phyloP scores from a whole-genome alignment of 441 rosid species.

The Eutrema salsugineum region DNA sequence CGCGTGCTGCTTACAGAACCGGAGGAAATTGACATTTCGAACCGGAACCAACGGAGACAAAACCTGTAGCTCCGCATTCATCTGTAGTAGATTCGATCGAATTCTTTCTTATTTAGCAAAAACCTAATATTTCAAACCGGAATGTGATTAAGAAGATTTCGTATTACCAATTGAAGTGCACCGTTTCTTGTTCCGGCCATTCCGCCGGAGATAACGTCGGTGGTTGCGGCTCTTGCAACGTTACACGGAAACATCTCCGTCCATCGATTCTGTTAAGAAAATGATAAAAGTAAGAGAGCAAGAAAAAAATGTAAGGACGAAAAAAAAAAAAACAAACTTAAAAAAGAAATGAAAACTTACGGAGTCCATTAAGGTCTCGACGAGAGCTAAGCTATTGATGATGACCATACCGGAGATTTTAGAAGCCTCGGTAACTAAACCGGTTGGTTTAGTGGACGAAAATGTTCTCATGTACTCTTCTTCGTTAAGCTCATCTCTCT shows the following conservation, averaged over 20 bases:
- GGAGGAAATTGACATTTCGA: constrained; percentile 72
- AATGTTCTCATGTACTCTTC: constrained; percentile 69
- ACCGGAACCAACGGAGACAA: constrained; percentile 92
- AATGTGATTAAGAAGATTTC: neutral
- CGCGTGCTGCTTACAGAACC: constrained; percentile 88
- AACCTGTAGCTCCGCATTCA: constrained; percentile 91
- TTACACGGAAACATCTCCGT: constrained; percentile 83
- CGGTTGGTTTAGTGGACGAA: constrained; percentile 52
- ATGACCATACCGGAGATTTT: constrained; percentile 71
- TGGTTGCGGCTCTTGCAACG: constrained; percentile 64
- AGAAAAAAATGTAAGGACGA: neutral
- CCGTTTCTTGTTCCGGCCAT: constrained; percentile 73
- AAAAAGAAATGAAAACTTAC: constrained; percentile 36
- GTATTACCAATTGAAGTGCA: constrained; percentile 65
- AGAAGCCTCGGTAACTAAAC: constrained; percentile 76
- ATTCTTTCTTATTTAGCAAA: neutral
- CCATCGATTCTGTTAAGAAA: constrained; percentile 61
- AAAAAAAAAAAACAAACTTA: neutral
- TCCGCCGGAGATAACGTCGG: constrained; percentile 70
- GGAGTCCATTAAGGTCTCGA: constrained; percentile 86
- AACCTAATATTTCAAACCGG: neutral
- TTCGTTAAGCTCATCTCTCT: constrained; percentile 64
- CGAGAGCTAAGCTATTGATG: constrained; percentile 81
- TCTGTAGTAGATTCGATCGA: constrained; percentile 34
- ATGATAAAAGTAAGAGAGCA: neutral